Evolutionary conservation across 2,329 filamentous ascomycete species (phyloP), one percentile per base, ranked within the genome.

Genomic region (Drechmeria coniospora): DNA sequence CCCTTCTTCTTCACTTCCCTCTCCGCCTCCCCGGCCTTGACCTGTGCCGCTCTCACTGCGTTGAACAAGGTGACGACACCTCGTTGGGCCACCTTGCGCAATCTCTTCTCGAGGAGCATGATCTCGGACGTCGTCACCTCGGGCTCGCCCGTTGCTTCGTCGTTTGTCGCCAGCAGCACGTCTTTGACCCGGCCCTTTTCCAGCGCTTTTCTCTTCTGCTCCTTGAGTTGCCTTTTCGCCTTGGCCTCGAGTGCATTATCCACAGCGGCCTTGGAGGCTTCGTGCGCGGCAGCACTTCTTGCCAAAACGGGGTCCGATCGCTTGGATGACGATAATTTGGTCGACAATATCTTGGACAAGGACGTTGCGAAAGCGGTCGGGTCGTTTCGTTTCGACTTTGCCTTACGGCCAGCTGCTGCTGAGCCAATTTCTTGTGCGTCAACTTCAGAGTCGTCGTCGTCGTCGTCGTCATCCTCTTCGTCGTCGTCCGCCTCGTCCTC

Each of bases 11-110:
- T 69, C 26, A 73, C 67, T 38, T 71, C 69, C 50, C 63, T 71
- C 47, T 79, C 75, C 5, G 83, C 79, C 53, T 87, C 75, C 33
- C 77, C 70, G 3, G 79, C 86, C 53, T 86, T 81, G 32, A 94
- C 79, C 56, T 98, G 90, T 10, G 90, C 86, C 14, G 82, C 82
- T 24, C 87, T 67, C 18, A 98, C 84, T 0, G 90, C 90, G 51
- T 95, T 94, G 57, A 98, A 98, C 32, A 98, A 63, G 61, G 87
- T 92, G 15, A 95, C 78, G 22, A 98, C 90, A 69, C 87, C 87
- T 30, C 83, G 69, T 55, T 94, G 83, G 24, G 86, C 86, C 26
- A 81, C 83, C 61, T 92, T 90, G 44, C 80, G 73, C 45, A 95
- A 52, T 37, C 72, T 63, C 57, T 75, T 78, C 61, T 95, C 87